Conservation (phyloP, 2,329 filamentous ascomycete genomes). For the Trichophyton benhamiae region DNA sequence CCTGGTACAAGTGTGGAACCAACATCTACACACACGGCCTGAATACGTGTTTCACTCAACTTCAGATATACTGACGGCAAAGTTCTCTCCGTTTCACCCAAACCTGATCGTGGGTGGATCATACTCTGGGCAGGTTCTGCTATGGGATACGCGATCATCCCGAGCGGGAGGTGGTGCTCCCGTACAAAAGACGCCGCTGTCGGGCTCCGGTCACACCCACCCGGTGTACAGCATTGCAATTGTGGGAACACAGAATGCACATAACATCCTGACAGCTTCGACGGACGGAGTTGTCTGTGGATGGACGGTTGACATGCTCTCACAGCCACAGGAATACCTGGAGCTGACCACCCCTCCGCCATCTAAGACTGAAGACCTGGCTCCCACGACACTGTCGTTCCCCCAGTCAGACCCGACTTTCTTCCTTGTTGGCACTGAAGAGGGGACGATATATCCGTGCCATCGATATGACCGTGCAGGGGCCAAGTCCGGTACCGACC, state of each 20-base stretch:
- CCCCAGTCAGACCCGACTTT: constrained; percentile 92
- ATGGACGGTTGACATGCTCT: constrained; percentile 96
- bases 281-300: constrained; percentile 94
- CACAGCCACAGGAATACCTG: constrained; percentile 87
- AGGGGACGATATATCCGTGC: constrained; percentile 91
- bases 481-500: constrained; percentile 89
- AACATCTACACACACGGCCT: constrained; percentile 82
- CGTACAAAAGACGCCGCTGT: constrained; percentile 90
- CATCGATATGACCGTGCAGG: constrained; percentile 95
- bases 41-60: constrained; percentile 96
- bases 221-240: constrained; percentile 93
- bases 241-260: constrained; percentile 94
- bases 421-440: constrained; percentile 92
- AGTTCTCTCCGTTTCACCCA: constrained; percentile 97
- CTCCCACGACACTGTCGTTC: constrained; percentile 88
- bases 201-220: constrained; percentile 88
- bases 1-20: constrained; percentile 91
- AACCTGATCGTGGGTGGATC: constrained; percentile 92
- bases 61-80: constrained; percentile 86
- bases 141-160: constrained; percentile 91
- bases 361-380: constrained; percentile 84
- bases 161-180: constrained; percentile 55
- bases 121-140: constrained; percentile 88
- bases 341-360: constrained; percentile 76
- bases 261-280: constrained; percentile 94